Evolutionary conservation across 2,329 filamentous ascomycete species (phyloP).

Genomic region (Apiospora hydei): DNA sequence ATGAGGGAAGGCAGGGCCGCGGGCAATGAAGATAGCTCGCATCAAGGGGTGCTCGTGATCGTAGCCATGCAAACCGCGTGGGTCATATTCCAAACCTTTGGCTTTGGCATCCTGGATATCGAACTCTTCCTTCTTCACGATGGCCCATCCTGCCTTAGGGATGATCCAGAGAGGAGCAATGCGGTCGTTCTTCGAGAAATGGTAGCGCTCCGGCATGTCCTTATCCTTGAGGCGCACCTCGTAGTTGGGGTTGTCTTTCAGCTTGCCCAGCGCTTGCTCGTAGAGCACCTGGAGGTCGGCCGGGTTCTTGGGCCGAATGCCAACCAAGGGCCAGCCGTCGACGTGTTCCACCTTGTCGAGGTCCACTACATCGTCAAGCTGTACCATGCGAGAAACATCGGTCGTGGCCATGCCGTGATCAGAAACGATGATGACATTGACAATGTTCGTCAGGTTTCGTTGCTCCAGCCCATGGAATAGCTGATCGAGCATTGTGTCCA

Average conservation of each 20-base stretch:
- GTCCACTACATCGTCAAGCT: slow-evolving; percentile 89
- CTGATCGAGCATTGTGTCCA: slow-evolving; percentile 81
- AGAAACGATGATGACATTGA: slow-evolving; percentile 95
- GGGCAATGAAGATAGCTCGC: slow-evolving; percentile 92
- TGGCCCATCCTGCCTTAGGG: slow-evolving; percentile 90
- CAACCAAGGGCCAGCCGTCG: slow-evolving; percentile 94
- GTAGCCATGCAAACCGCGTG: slow-evolving; percentile 89
- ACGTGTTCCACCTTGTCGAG: slow-evolving; percentile 78
- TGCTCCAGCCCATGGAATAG: slow-evolving; percentile 79
- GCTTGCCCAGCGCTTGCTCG: slow-evolving; percentile 62
- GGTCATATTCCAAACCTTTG: slow-evolving; percentile 74
- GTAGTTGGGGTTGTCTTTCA: slow-evolving; percentile 70
- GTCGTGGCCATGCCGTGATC: slow-evolving; percentile 99
- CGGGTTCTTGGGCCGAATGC: slow-evolving; percentile 79
- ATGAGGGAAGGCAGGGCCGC: slow-evolving; percentile 92
- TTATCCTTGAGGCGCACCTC: slow-evolving; percentile 87
- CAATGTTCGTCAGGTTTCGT: slow-evolving; percentile 85
- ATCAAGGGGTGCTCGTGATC: slow-evolving; percentile 95
- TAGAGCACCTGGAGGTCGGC: slow-evolving; percentile 73
- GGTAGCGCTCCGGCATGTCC: slow-evolving; percentile 91
- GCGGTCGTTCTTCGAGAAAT: slow-evolving; percentile 85
- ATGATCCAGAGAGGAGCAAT: slow-evolving; percentile 97
- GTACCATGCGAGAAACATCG: slow-evolving; percentile 78
- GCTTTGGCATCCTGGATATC: slow-evolving; percentile 72
- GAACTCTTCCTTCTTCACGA: slow-evolving; percentile 82